phyloP scores from a whole-genome alignment of 257 asterid species.

The Salvia splendens region DNA sequence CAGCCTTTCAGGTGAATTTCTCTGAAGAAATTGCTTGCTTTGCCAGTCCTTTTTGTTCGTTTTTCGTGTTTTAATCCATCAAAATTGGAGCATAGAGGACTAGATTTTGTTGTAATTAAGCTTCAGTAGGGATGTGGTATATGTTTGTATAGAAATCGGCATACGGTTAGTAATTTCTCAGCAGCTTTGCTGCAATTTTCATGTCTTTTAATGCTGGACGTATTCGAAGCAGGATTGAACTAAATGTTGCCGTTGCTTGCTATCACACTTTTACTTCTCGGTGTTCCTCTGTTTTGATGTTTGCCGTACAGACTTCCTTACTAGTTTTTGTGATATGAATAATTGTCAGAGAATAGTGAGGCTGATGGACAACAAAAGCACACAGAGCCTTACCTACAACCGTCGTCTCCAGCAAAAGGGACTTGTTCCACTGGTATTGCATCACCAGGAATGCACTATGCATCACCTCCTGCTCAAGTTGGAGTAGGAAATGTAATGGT shows the following conservation, averaged over 20 bases:
- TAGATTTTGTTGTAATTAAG: not conserved
- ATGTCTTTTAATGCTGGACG: not conserved
- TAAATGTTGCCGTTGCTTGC: not conserved
- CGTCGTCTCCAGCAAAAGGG: conserved; percentile 63
- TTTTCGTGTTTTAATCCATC: not conserved
- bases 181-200: not conserved
- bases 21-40: conserved; percentile 9
- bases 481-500: conserved; percentile 77
- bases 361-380: conserved; percentile 64
- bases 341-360: conserved; percentile 63
- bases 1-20: conserved; percentile 64
- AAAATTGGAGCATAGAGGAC: not conserved
- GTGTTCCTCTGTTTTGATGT: not conserved
- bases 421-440: conserved; percentile 53
- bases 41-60: not conserved
- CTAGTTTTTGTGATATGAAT: conserved; percentile 22
- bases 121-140: not conserved
- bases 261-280: not conserved
- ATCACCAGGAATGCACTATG: conserved; percentile 61
- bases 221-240: conserved; percentile 16
- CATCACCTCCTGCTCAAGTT: conserved; percentile 52
- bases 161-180: not conserved
- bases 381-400: conserved; percentile 47
- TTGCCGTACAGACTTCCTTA: conserved; percentile 10
- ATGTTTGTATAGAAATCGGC: not conserved